Conservation (phyloP, 2,329 filamentous ascomycete species). For the Parascedosporium putredinis region DNA sequence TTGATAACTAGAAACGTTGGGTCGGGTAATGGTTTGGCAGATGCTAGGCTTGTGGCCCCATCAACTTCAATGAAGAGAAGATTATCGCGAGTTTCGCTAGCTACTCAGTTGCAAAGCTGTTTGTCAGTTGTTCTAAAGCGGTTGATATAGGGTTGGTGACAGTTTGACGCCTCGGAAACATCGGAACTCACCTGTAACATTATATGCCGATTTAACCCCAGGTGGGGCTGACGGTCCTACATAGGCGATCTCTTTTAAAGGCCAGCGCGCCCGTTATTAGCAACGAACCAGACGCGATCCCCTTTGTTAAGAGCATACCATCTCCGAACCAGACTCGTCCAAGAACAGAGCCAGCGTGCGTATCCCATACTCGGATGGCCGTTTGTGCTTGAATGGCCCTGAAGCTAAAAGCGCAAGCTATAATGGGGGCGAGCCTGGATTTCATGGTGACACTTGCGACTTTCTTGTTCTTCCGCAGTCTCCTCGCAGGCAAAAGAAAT, state of each 20-base stretch:
- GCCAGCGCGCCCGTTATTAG: no score
- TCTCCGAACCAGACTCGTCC: neutral
- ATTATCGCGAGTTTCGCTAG: neutral
- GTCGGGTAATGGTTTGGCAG: constrained; percentile 5
- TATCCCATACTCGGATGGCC: neutral
- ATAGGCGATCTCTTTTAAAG: constrained; percentile 1
- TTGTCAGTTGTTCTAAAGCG: no score
- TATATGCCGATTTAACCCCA: neutral
- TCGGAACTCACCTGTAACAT: constrained; percentile 1
- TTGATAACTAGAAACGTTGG: constrained; percentile 14
- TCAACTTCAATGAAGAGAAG: constrained; percentile 11
- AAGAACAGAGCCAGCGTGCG: neutral
- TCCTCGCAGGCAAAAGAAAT: no score
- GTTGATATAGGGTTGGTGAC: no score
- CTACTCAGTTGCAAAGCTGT: neutral
- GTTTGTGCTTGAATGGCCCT: neutral
- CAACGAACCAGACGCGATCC: no score
- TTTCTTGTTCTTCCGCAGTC: no score
- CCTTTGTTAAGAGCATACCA: neutral
- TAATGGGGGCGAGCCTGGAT: neutral
- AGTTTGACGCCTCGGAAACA: neutral
- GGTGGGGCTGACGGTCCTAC: neutral
- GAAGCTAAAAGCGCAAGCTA: neutral
- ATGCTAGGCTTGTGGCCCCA: neutral
- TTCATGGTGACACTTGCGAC: neutral